Evolutionary conservation across 768 basidiomycete genomes (phyloP).

Genomic region (Exsudoporus frostii): DNA sequence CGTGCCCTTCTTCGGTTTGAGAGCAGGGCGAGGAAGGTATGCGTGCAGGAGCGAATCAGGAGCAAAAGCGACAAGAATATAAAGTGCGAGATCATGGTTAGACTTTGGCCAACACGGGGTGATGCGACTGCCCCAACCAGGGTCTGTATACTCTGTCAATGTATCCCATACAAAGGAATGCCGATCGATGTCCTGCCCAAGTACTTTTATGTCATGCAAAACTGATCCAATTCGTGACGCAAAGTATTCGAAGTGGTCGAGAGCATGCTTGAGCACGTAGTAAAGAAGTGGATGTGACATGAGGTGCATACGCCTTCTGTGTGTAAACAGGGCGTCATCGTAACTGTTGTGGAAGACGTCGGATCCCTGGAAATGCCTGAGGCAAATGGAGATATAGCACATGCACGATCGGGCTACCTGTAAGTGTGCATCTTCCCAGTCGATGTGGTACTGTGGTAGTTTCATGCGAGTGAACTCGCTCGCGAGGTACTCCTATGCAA

Average conservation of each 20-base stretch:
- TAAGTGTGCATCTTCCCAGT: neutral
- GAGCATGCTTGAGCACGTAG: neutral
- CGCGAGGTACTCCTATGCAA: neutral
- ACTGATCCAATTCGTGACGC: neutral
- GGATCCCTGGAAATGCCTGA: neutral
- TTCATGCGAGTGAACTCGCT: neutral
- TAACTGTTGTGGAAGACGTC: no score
- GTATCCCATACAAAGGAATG: neutral
- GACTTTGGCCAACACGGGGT: neutral
- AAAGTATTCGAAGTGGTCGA: neutral
- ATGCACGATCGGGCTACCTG: neutral
- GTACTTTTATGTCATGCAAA: neutral
- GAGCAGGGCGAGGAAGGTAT: neutral
- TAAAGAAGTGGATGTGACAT: neutral
- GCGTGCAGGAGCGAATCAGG: neutral
- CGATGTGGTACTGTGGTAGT: neutral
- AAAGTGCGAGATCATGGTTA: neutral
- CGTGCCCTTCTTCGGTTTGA: neutral
- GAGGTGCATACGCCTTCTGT: no score
- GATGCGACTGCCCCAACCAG: no score
- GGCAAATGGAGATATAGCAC: neutral
- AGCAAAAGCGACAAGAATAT: neutral
- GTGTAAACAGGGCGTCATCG: no score
- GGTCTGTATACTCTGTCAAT: no score
- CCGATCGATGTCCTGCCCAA: neutral